Percentiles rank a stretch among this genome's conserved stretches.
Evolutionary conservation across 768 basidiomycete genomes (phyloP).

Genomic region (Leccinum variicolor): DNA sequence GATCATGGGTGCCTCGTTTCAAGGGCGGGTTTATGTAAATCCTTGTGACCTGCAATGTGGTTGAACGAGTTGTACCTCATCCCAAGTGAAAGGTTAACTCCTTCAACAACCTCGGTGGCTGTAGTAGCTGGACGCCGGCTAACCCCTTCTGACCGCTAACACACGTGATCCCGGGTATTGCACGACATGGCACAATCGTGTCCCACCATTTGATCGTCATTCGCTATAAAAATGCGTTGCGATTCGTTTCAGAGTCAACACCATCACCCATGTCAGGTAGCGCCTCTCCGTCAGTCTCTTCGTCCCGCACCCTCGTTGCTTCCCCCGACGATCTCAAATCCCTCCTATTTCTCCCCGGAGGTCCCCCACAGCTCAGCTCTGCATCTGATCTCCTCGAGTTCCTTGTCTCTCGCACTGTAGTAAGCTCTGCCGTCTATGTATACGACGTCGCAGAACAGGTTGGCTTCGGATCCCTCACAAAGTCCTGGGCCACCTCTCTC

Average conservation of each 20-base stretch:
- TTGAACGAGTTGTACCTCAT: neutral
- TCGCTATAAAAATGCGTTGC: constrained; percentile 3
- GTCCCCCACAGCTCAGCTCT: constrained; percentile 22
- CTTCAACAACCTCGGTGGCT: neutral
- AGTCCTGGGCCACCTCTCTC: constrained; percentile 52
- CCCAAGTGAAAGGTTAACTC: neutral
- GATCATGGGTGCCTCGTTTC: neutral
- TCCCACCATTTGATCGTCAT: constrained; percentile 13
- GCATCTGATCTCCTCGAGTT: constrained; percentile 69
- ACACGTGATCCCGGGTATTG: constrained; percentile 32
- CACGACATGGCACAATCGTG: constrained; percentile 30
- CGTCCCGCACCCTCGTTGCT: constrained; percentile 35
- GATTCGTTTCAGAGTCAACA: too few relatives aligned
- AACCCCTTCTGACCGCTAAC: neutral
- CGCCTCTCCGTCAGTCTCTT: constrained; percentile 3
- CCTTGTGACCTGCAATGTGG: too few relatives aligned
- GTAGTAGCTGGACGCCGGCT: too few relatives aligned
- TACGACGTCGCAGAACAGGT: constrained; percentile 82
- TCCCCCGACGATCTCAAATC: constrained; percentile 31
- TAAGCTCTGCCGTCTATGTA: constrained; percentile 69
- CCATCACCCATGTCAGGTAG: constrained; percentile 1
- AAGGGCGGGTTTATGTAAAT: neutral
- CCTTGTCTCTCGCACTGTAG: constrained; percentile 51
- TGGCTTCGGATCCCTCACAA: constrained; percentile 76
- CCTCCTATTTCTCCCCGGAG: constrained; percentile 1